phyloP scores from a whole-genome alignment of 2,329 filamentous ascomycete species.

The Chaetomiaceae sp. region DNA sequence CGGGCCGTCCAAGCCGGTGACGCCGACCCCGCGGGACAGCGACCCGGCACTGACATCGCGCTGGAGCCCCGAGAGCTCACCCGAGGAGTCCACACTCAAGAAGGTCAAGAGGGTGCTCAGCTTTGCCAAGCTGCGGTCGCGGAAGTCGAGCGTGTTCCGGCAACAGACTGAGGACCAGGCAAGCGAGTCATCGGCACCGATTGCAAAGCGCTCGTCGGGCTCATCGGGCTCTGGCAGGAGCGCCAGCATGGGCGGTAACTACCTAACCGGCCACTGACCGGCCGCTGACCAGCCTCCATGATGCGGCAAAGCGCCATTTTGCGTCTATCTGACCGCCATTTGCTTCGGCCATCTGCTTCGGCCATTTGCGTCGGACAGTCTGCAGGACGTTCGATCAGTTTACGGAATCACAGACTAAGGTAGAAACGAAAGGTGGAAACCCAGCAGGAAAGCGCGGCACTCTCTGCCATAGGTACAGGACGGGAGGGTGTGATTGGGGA shows the following conservation, averaged over 20 bases:
- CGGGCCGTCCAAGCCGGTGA: not conserved
- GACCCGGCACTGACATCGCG: conserved; percentile 2
- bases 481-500: too few relatives aligned
- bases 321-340: too few relatives aligned
- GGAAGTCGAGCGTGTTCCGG: conserved; percentile 2
- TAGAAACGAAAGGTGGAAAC: too few relatives aligned
- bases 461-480: too few relatives aligned
- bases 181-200: not conserved
- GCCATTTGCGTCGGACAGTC: too few relatives aligned
- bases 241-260: not conserved
- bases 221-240: not conserved
- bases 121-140: conserved; percentile 8
- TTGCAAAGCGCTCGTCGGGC: not conserved
- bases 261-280: too few relatives aligned
- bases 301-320: too few relatives aligned
- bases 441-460: too few relatives aligned
- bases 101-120: conserved; percentile 12
- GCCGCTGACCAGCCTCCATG: too few relatives aligned
- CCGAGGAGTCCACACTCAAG: conserved; percentile 1
- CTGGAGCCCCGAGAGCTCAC: conserved; percentile 16
- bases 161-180: not conserved
- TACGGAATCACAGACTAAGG: too few relatives aligned
- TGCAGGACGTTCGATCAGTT: too few relatives aligned
- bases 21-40: not conserved
- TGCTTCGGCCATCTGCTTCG: too few relatives aligned